A percentile compares a stretch with the other conserved stretches of the same genome.
Evolutionary conservation across 768 basidiomycete genomes (phyloP).

Genomic region (Tulasnella sp.): DNA sequence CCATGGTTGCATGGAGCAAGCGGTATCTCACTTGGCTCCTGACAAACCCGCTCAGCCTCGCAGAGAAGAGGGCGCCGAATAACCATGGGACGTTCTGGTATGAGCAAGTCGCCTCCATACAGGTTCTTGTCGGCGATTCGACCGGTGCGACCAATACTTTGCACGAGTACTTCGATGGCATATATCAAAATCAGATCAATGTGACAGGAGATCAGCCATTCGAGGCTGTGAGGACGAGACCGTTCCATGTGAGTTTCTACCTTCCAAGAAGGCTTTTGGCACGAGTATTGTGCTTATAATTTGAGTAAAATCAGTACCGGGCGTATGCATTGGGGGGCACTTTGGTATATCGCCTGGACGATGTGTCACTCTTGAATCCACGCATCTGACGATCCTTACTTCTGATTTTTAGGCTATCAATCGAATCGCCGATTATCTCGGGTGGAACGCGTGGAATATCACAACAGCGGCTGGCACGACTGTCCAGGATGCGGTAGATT

Average conservation of each 20-base stretch:
- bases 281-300: too few species aligned
- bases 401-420: neutral
- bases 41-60: conserved; percentile 11
- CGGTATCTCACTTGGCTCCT: conserved; percentile 22
- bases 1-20: conserved; percentile 20
- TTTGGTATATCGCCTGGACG: too few species aligned
- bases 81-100: conserved; percentile 26
- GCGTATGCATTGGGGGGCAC: too few species aligned
- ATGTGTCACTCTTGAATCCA: too few species aligned
- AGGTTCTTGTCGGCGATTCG: conserved; percentile 21
- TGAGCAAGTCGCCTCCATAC: conserved; percentile 21
- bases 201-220: conserved; percentile 25
- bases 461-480: conserved; percentile 19
- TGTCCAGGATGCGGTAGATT: conserved; percentile 24
- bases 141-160: conserved; percentile 19
- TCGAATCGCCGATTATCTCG: conserved; percentile 22
- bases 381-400: too few species aligned
- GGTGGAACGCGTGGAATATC: conserved; percentile 22
- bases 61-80: conserved; percentile 16
- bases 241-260: too few species aligned
- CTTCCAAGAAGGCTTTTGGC: too few species aligned
- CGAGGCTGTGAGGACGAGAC: conserved; percentile 22
- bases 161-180: conserved; percentile 20
- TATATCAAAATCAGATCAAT: conserved; percentile 22
- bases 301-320: too few species aligned